Evolutionary conservation across 495 filamentous ascomycete genomes (phyloP).

Genomic region (Tuber aestivum): DNA sequence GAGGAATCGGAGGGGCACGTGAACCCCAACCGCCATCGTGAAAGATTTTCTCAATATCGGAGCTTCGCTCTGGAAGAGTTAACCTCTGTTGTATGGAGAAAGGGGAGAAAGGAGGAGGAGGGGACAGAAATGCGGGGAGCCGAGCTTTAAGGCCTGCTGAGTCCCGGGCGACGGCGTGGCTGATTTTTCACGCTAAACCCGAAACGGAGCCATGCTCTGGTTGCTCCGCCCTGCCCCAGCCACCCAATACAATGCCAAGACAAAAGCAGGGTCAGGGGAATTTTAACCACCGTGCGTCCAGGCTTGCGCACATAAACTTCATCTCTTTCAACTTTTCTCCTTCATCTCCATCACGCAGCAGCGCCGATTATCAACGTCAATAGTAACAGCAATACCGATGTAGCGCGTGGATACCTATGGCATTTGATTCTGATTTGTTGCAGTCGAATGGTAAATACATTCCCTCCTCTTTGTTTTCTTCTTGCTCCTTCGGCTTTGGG

Average conservation of each 20-base stretch:
- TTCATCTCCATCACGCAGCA: not conserved
- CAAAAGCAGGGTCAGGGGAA: not conserved
- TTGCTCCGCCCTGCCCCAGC: not conserved
- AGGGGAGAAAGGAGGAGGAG: conserved; percentile 3
- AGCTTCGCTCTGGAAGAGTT: not conserved
- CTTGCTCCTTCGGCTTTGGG: not conserved
- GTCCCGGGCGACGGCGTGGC: not conserved
- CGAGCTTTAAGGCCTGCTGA: conserved; percentile 4
- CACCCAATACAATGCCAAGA: not conserved
- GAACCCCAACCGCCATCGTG: conserved; percentile 42
- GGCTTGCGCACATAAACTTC: not conserved
- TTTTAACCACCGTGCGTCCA: not conserved
- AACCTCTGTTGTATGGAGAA: not conserved
- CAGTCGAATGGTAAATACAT: not conserved
- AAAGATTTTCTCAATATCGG: conserved; percentile 9
- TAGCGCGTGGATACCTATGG: not conserved
- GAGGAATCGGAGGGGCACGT: conserved; percentile 41
- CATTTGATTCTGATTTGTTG: not conserved
- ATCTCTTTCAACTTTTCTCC: not conserved
- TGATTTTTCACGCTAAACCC: not conserved
- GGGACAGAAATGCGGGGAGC: not conserved
- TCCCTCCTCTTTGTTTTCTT: not conserved
- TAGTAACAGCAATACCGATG: not conserved
- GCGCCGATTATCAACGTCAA: not conserved
- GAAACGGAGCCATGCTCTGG: not conserved